Base-by-base conservation (phyloP, 106 monocot species). In the Xerophyta viscosa region DNA sequence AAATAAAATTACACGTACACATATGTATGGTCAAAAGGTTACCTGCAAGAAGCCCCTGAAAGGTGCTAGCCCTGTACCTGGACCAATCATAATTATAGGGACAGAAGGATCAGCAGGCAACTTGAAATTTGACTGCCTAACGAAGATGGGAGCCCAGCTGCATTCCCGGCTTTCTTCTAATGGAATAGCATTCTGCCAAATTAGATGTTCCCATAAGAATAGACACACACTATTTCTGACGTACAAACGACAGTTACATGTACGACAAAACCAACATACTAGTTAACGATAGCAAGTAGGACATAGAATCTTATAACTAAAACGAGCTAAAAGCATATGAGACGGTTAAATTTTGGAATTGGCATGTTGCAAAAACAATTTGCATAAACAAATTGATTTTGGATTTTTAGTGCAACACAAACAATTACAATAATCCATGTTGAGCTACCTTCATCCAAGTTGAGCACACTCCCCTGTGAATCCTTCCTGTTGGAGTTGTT, bases 391-490 rank as follows among this genome's bases (percentile, higher is more conserved):
- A n/a, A n/a, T n/a, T n/a, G n/a, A n/a, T n/a, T n/a, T n/a, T n/a
- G n/a, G n/a, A n/a, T n/a, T n/a, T n/a, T n/a, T n/a, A n/a, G n/a
- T n/a, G n/a, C 10, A 39, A 2, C 6, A 8, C 15, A 39, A 1
- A 15, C 2, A 1, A 39, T 7, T 39, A 12, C 39, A 12, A 7
- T 12, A 12, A 8, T 10, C 6, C 10, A 7, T 12, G 6, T 2
- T 12, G 15, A 7, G 13, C 10, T 15, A 98, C 96, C 96, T 82
- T 98, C 76, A 98, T 89, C 96, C 96, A 98, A 47, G 89, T 89
- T 57, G 96, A 98, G 46, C 85, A 86, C 29, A 98, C 76, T 65
- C 96, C 96, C 63, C 82, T 98, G 49, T 98, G 96, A 69, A 98
- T 81, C 71, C 96, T 78, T 75, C 96, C 96, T 11, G 89, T 77